phyloP scores from a whole-genome alignment of 805 yeast species.

The Candida pini region DNA sequence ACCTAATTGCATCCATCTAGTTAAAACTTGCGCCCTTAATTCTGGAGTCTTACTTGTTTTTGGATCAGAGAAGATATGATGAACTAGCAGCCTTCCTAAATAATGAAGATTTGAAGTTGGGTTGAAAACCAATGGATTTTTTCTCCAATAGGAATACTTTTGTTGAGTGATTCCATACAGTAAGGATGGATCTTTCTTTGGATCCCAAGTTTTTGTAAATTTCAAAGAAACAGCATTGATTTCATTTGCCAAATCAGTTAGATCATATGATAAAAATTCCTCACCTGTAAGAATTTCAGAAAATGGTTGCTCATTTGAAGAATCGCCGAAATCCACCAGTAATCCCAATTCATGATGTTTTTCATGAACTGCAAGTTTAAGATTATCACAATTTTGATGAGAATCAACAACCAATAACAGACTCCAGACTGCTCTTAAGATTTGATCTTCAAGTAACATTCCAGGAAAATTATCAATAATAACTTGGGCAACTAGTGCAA shows the following conservation, averaged over 20 bases:
- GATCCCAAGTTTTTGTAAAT: slow-evolving; percentile 70
- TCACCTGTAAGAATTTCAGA: slow-evolving; percentile 24
- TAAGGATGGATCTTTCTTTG: slow-evolving; percentile 71
- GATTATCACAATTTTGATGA: slow-evolving; percentile 43
- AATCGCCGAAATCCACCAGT: slow-evolving; percentile 27
- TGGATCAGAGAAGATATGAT: slow-evolving; percentile 61
- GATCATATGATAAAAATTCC: slow-evolving; percentile 49
- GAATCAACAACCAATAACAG: slow-evolving; percentile 45
- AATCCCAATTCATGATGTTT: slow-evolving; percentile 42
- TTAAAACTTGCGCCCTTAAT: slow-evolving; percentile 58
- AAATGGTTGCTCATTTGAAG: slow-evolving; percentile 8
- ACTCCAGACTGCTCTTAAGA: slow-evolving; percentile 52
- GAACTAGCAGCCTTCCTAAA: slow-evolving; percentile 61
- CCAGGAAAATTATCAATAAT: slow-evolving; percentile 61
- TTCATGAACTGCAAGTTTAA: slow-evolving; percentile 47
- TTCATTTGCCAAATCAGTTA: slow-evolving; percentile 53
- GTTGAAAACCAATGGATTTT: slow-evolving; percentile 76
- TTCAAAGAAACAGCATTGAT: slow-evolving; percentile 62
- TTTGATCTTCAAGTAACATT: slow-evolving; percentile 56
- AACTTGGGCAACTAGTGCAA: slow-evolving; percentile 48
- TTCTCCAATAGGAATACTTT: slow-evolving; percentile 39
- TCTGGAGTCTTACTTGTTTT: slow-evolving; percentile 28
- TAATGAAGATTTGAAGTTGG: slow-evolving; percentile 65
- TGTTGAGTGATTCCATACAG: slow-evolving; percentile 50
- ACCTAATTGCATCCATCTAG: slow-evolving; percentile 85